phyloP scores from a whole-genome alignment of 768 basidiomycete species.

The Harrya chromipes region DNA sequence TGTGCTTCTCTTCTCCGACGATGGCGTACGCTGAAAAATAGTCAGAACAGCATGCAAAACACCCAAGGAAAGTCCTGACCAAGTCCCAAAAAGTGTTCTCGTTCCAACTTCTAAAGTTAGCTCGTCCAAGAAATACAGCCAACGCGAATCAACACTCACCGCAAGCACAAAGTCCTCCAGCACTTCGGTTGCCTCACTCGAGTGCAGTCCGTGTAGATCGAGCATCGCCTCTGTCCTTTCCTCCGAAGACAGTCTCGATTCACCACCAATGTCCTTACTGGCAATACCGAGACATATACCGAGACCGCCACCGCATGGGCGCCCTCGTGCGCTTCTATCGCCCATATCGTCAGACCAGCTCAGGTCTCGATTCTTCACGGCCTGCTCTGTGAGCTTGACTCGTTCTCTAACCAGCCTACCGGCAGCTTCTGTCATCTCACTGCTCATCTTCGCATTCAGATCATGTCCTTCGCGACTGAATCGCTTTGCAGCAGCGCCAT shows the following conservation, averaged over 20 bases:
- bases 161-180: slow-evolving; percentile 85
- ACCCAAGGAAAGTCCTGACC: slow-evolving; percentile 43
- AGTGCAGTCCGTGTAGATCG: slow-evolving; percentile 92
- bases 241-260: slow-evolving; percentile 62
- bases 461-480: slow-evolving; percentile 95
- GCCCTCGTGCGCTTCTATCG: slow-evolving; percentile 74
- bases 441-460: slow-evolving; percentile 85
- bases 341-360: slow-evolving; percentile 81
- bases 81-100: slow-evolving; percentile 83
- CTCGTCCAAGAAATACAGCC: neutral
- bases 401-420: slow-evolving; percentile 83
- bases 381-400: slow-evolving; percentile 68
- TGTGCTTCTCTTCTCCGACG: slow-evolving; percentile 96
- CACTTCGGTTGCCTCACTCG: slow-evolving; percentile 89
- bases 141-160: slow-evolving; percentile 46
- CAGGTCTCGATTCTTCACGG: slow-evolving; percentile 65
- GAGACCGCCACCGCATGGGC: slow-evolving; percentile 71
- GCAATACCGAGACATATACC: slow-evolving; percentile 91
- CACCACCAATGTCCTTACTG: slow-evolving; percentile 49
- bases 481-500: slow-evolving; percentile 92
- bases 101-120: slow-evolving; percentile 61
- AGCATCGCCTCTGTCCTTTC: slow-evolving; percentile 87
- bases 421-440: slow-evolving; percentile 84
- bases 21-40: slow-evolving; percentile 68
- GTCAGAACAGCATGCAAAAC: slow-evolving; percentile 4